Conservation (phyloP, 805 yeast genomes). For the Ogataea thermomethanolica region DNA sequence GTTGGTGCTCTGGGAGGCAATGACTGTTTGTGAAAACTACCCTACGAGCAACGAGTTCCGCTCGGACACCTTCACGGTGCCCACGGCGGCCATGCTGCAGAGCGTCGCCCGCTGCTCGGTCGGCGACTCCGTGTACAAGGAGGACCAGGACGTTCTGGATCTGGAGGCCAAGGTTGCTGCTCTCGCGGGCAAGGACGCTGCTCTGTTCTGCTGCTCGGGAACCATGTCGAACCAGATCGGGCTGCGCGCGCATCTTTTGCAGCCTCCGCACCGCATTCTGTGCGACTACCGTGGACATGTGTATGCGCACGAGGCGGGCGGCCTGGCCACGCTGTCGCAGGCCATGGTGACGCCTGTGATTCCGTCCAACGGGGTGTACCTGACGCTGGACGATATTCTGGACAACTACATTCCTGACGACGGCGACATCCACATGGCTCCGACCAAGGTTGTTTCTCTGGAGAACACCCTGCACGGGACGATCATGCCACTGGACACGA, state of each 20-base stretch:
- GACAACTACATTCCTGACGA: constrained; percentile 61
- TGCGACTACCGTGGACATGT: constrained; percentile 85
- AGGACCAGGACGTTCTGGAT: constrained; percentile 63
- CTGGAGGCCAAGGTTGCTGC: constrained; percentile 64
- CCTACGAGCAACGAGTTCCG: constrained; percentile 44
- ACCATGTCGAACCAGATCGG: constrained; percentile 87
- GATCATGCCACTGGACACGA: constrained; percentile 71
- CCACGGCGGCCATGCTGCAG: constrained; percentile 66
- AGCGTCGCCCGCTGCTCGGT: constrained; percentile 54
- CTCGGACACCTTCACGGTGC: constrained; percentile 87
- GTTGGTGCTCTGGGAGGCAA: background rate
- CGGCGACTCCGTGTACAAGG: constrained; percentile 85
- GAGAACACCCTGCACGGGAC: constrained; percentile 87
- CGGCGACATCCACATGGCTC: constrained; percentile 82
- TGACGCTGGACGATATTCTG: constrained; percentile 75
- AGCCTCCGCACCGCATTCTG: constrained; percentile 76
- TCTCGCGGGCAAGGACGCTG: constrained; percentile 75
- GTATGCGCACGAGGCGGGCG: constrained; percentile 82
- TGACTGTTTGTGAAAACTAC: constrained; percentile 15
- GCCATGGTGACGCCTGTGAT: constrained; percentile 83
- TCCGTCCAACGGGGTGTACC: constrained; percentile 68
- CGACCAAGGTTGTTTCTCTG: constrained; percentile 74
- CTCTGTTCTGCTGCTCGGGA: constrained; percentile 78
- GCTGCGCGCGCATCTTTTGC: constrained; percentile 63
- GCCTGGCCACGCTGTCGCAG: constrained; percentile 78